These are phyloP conservation scores for Colletotrichum eremochloae DNA, from an alignment of 2,329 filamentous ascomycete species.

Conservation along the genomic window DNA sequence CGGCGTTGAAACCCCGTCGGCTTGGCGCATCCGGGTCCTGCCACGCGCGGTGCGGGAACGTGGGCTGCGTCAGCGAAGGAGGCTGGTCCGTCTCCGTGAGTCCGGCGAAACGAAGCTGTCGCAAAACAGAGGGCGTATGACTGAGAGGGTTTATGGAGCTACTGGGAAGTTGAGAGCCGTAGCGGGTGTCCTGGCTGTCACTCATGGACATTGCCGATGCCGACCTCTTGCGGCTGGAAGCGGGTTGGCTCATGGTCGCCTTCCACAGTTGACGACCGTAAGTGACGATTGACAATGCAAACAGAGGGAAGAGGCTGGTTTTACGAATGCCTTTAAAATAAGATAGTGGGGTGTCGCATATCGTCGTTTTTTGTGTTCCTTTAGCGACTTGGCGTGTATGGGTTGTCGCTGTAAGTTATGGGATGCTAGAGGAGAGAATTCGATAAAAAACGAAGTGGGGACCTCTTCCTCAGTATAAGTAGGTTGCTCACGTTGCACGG, in stretches of 20 bases:
- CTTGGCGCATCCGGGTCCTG: constrained; percentile 17
- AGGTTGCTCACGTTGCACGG: background rate
- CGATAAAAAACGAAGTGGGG: constrained; percentile 7
- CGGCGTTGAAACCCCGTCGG: background rate
- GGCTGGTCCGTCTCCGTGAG: constrained; percentile 61
- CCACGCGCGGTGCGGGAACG: constrained; percentile 65
- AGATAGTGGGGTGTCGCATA: background rate
- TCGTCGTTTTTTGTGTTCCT: background rate
- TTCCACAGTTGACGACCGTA: background rate
- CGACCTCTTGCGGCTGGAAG: constrained; percentile 51
- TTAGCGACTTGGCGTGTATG: background rate
- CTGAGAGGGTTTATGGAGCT: constrained; percentile 67
- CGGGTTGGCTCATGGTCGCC: constrained; percentile 21
- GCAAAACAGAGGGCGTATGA: constrained; percentile 64
- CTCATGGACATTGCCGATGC: constrained; percentile 42
- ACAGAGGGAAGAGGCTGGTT: too few species aligned
- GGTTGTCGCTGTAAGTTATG: constrained; percentile 3
- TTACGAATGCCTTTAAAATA: background rate
- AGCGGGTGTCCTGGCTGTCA: constrained; percentile 9
- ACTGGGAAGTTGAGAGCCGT: constrained; percentile 46
- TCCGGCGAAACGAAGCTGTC: constrained; percentile 68
- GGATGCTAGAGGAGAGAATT: constrained; percentile 5
- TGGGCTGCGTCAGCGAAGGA: constrained; percentile 53
- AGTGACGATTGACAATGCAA: background rate
- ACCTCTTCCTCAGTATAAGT: background rate